Evolutionary conservation across 2,329 filamentous ascomycete genomes (phyloP).

Genomic region (Fusarium brachygibbosum): DNA sequence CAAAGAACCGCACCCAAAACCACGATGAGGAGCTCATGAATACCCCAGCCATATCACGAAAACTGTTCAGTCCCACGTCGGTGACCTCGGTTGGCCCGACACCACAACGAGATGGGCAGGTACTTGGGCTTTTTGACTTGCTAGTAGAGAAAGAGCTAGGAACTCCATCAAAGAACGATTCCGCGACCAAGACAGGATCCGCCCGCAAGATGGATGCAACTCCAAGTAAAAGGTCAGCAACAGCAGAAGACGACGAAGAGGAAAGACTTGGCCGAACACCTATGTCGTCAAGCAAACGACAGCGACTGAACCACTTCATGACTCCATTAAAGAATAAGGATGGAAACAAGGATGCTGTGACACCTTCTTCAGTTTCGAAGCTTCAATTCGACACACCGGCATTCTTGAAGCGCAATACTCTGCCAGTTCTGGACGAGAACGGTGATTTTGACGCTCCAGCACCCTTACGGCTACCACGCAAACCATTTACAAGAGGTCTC

Average conservation of each 20-base stretch:
- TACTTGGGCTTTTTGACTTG: slow-evolving; percentile 83
- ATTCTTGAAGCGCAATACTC: slow-evolving; percentile 68
- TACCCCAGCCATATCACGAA: slow-evolving; percentile 70
- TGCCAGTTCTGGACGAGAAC: slow-evolving; percentile 70
- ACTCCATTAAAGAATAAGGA: slow-evolving; percentile 71
- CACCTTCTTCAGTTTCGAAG: slow-evolving; percentile 66
- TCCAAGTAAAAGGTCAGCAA: slow-evolving; percentile 60
- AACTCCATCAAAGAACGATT: slow-evolving; percentile 63
- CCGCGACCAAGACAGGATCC: slow-evolving; percentile 40
- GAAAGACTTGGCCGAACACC: slow-evolving; percentile 62
- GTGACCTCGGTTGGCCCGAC: slow-evolving; percentile 80
- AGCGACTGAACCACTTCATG: slow-evolving; percentile 72
- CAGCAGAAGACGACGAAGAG: slow-evolving; percentile 49
- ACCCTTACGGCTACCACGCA: slow-evolving; percentile 68
- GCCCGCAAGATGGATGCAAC: slow-evolving; percentile 54
- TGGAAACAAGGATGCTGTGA: slow-evolving; percentile 56
- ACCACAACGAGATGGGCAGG: slow-evolving; percentile 81
- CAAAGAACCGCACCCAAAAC: slow-evolving; percentile 52
- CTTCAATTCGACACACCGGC: slow-evolving; percentile 77
- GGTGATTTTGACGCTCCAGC: slow-evolving; percentile 62
- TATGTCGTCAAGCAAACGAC: slow-evolving; percentile 70
- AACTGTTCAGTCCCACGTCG: slow-evolving; percentile 70
- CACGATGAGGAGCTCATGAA: slow-evolving; percentile 61
- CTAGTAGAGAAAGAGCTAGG: slow-evolving; percentile 65
- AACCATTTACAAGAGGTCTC: slow-evolving; percentile 75